These are phyloP conservation scores for Xylariaceae sp. DNA, from an alignment of 2,329 filamentous ascomycete genomes.

Conservation along the genomic window DNA sequence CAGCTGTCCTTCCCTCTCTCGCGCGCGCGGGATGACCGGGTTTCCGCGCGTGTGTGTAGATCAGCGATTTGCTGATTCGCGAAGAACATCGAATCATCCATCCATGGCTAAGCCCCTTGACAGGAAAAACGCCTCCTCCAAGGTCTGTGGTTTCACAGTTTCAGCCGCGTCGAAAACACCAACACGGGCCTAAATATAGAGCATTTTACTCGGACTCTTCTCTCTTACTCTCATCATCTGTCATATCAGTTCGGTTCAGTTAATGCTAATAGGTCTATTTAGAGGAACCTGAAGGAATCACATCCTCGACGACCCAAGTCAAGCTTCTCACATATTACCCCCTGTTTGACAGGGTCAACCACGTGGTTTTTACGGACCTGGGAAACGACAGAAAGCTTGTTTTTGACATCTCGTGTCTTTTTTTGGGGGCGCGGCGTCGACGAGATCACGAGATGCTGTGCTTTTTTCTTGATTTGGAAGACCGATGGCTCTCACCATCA, in stretches of 20 bases:
- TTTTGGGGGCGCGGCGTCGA: neutral
- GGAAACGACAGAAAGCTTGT: neutral
- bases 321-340: neutral
- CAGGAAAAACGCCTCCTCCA: neutral
- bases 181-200: neutral
- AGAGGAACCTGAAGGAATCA: neutral
- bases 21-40: neutral
- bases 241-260: too few relatives aligned
- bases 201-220: neutral
- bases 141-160: neutral
- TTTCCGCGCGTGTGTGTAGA: neutral
- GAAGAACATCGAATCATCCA: neutral
- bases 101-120: neutral
- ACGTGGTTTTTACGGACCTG: neutral
- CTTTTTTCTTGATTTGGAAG: too few relatives aligned
- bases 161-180: neutral
- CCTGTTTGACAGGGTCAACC: neutral
- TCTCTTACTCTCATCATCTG: too few relatives aligned
- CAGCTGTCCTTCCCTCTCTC: too few relatives aligned
- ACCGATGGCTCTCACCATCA: too few relatives aligned
- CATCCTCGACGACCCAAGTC: neutral
- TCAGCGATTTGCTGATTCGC: neutral
- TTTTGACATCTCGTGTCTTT: neutral
- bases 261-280: neutral
- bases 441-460: neutral